Evolutionary conservation across 768 basidiomycete species (phyloP), one percentile per base, ranked within the genome.

Genomic region (Cantharellus cinnabarinus): DNA sequence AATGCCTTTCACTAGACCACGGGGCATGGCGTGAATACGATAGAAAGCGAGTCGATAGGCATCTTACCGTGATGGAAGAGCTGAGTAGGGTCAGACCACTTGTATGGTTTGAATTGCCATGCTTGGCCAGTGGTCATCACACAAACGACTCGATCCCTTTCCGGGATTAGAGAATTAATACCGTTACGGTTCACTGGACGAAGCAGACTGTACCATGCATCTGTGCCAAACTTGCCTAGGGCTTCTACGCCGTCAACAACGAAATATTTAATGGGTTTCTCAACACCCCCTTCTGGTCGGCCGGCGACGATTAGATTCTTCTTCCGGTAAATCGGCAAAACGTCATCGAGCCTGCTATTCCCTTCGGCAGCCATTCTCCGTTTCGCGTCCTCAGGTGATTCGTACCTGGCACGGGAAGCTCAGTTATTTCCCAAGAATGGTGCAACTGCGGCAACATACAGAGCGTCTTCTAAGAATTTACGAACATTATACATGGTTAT

Each of bases 401-500:
- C 83, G 64, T 86, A 91, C 15, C 81, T 83, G 2, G 57, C 59
- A 50, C 14, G 39, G 34, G 35, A 37, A 37, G 56, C 58, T 48
- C 44, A 48, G 44, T 10, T 48, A 48, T 48, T 29, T 48, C 44
- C 10, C 44, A 48, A 29, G 44, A 40, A 58, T 50, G 42, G 35
- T 10, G 61, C 37, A 14, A 29, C 20, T 29, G 20, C 20, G 20
- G 35, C 5, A 2, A 70, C 81, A 61, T 70, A 89, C 83, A 78
- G 72, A 0, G 89, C 79, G 66, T 97, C 89, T 72, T 97, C 89
- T 14, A 99, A 71, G 71, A 98, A 95, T 40, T 79, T 79, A 69
- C 87, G 88, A 59, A 98, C 89, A 66, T 99, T 99, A 77, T 91
- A 82, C 89, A 99, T 95, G 3, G 90, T 95, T 67, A 99, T 83